These are phyloP conservation scores for Alternaria sp. DNA, from an alignment of 2,329 filamentous ascomycete species.

Conservation along the genomic window DNA sequence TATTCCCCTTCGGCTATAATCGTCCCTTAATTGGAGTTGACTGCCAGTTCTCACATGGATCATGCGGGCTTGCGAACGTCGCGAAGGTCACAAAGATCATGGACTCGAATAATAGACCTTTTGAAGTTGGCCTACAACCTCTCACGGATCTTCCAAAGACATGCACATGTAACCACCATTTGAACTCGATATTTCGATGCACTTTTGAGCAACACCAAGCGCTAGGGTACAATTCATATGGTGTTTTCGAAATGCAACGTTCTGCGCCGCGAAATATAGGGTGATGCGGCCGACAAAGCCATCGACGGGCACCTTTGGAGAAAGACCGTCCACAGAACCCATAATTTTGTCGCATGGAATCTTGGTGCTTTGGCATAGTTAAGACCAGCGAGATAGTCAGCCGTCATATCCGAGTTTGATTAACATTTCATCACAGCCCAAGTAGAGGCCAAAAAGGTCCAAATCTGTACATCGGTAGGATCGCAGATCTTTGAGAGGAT, in stretches of 20 bases:
- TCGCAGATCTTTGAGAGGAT: not conserved
- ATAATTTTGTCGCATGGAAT: not conserved
- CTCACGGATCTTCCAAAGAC: not conserved
- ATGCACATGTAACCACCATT: too few relatives aligned
- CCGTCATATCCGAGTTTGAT: too few relatives aligned
- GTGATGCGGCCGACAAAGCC: too few relatives aligned
- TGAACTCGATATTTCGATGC: too few relatives aligned
- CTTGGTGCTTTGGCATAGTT: not conserved
- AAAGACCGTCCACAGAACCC: too few relatives aligned
- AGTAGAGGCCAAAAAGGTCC: not conserved
- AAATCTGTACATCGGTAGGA: accelerated
- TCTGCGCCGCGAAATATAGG: accelerated
- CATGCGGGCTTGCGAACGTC: too few relatives aligned
- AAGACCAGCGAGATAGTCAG: not conserved
- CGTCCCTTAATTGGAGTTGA: too few relatives aligned
- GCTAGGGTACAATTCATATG: not conserved
- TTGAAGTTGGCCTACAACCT: not conserved
- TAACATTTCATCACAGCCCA: not conserved
- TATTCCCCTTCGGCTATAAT: not conserved
- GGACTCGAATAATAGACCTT: not conserved
- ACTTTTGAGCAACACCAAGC: not conserved
- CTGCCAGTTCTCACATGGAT: too few relatives aligned
- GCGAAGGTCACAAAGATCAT: too few relatives aligned
- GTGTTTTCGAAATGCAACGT: accelerated
- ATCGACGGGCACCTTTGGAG: too few relatives aligned